Base-by-base conservation (phyloP, 208 protist genomes). In the Trypanosoma melophagium region DNA sequence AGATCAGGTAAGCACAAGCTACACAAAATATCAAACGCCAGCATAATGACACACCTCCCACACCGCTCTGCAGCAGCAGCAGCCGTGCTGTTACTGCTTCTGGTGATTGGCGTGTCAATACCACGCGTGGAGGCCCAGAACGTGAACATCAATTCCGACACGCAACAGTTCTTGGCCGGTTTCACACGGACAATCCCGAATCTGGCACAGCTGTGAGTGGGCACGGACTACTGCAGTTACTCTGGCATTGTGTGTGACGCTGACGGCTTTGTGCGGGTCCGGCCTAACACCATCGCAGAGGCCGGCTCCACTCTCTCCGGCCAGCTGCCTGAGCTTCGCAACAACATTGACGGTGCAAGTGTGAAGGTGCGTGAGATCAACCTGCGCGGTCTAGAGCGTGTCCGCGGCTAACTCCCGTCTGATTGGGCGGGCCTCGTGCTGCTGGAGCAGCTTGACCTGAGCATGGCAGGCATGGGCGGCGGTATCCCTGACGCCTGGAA, bases 351-450 rank as follows among this genome's bases (percentile, higher is more conserved):
- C 21, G 16, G 7, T 28, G 50, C 5, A n/a, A 21, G 7, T 5
- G 50, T 54, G 7, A 7, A 54, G 50, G 50, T 54, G 16, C 50
- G 50, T 24, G 50, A 54, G 21, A 54, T 54, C 21, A 54, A 54
- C 17, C 21, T 54, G 21, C 7, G 17, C 17, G 50, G 50, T 28
- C 22, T 57, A 45, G 13, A 35, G 55, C 19, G 69, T 56, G 16
- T 55, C 55, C 12, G 40, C 56, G 10, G 75, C 64, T 45, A 19
- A 45, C 16, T 66, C 69, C 45, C 12, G 66, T 28, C 49, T 58
- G 31, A 7, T 31, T 28, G 21, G 13, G 31, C 17, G 24, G 22
- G 47, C 50, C 5, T 38, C n/a, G n/a, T n/a, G n/a, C n/a, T n/a
- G n/a, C n/a, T n/a, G n/a, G n/a, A n/a, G n/a, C n/a, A n/a, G n/a